A percentile compares a stretch with the other conserved stretches of the same genome.
Conservation (phyloP, 2,329 filamentous ascomycete genomes). For the Aspergillus carbonarius region DNA sequence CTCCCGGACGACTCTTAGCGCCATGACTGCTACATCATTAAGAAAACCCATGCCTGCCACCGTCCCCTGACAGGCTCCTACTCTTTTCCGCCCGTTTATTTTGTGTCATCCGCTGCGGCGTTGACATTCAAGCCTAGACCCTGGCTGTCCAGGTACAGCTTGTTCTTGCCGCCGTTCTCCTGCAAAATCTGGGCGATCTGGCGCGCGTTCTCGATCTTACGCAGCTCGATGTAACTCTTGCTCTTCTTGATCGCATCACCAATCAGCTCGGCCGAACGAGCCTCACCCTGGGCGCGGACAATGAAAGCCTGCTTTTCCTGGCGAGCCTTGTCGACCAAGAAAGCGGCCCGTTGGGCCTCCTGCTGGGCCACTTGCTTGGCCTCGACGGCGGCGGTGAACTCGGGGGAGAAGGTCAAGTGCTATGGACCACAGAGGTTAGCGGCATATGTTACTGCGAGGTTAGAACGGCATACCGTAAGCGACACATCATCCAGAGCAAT, state of each 20-base stretch:
- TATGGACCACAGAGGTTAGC: slow-evolving; percentile 27
- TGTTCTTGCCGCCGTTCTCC: slow-evolving; percentile 83
- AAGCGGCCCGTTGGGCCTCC: slow-evolving; percentile 94
- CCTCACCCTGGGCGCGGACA: slow-evolving; percentile 98
- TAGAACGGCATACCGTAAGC: slow-evolving; percentile 65
- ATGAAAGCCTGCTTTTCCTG: slow-evolving; percentile 99
- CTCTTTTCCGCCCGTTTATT: slow-evolving; percentile 26
- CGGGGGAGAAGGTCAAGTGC: slow-evolving; percentile 68
- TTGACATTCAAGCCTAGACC: slow-evolving; percentile 87
- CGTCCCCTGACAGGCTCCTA: neutral
- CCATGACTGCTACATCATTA: neutral
- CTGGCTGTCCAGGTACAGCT: slow-evolving; percentile 87
- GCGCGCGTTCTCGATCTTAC: slow-evolving; percentile 96
- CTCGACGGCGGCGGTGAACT: slow-evolving; percentile 68
- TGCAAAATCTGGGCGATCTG: slow-evolving; percentile 85
- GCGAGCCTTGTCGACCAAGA: slow-evolving; percentile 96
- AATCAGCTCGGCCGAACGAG: slow-evolving; percentile 94
- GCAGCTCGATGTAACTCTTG: slow-evolving; percentile 92
- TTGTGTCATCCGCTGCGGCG: slow-evolving; percentile 30
- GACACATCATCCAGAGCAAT: slow-evolving; percentile 97
- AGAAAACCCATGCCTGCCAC: neutral
- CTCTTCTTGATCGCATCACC: slow-evolving; percentile 99
- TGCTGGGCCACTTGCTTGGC: slow-evolving; percentile 74
- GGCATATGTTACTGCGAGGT: neutral
- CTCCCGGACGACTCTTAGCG: slow-evolving; percentile 10